phyloP scores from a whole-genome alignment of 2,329 filamentous ascomycete species.

The Metarhizium guizhouense region DNA sequence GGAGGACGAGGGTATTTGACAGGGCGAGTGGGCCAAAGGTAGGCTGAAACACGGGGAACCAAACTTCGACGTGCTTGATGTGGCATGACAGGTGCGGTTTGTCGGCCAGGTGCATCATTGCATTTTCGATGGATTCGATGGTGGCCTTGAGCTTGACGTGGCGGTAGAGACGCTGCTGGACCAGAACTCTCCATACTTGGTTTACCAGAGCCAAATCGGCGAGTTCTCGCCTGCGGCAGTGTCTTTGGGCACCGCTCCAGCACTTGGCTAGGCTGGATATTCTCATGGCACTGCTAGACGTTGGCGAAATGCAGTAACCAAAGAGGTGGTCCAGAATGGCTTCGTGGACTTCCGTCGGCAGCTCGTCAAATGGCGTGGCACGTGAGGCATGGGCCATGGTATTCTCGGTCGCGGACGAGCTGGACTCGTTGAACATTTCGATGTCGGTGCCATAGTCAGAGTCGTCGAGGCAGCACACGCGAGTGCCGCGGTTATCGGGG shows the following conservation, averaged over 20 bases:
- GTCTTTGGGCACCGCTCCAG: conserved; percentile 57
- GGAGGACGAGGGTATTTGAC: conserved; percentile 35
- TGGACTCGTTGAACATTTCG: conserved; percentile 3
- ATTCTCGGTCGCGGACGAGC: conserved; percentile 13
- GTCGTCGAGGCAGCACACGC: conserved; percentile 17
- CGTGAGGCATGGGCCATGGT: conserved; percentile 10
- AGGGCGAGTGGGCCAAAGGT: conserved; percentile 35
- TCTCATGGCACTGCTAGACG: conserved; percentile 45
- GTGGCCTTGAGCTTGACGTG: conserved; percentile 71
- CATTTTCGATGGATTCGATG: conserved; percentile 49
- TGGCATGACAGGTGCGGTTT: conserved; percentile 52
- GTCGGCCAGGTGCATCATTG: conserved; percentile 49
- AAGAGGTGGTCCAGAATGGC: conserved; percentile 64
- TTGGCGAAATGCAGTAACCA: conserved; percentile 55
- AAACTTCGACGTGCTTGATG: conserved; percentile 66
- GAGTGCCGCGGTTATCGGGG: conserved; percentile 35
- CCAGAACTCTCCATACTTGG: conserved; percentile 53
- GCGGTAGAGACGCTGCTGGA: conserved; percentile 65
- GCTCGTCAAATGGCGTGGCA: conserved; percentile 33
- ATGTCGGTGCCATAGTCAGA: conserved; percentile 13
- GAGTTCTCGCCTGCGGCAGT: conserved; percentile 57
- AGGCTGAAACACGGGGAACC: conserved; percentile 67
- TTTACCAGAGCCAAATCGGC: conserved; percentile 57
- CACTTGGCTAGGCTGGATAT: conserved; percentile 45
- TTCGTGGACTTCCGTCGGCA: conserved; percentile 65